These are phyloP conservation scores for Nadsonia starkeyi-henricii DNA, from an alignment of 1,139 yeast genomes.

Conservation along the genomic window DNA sequence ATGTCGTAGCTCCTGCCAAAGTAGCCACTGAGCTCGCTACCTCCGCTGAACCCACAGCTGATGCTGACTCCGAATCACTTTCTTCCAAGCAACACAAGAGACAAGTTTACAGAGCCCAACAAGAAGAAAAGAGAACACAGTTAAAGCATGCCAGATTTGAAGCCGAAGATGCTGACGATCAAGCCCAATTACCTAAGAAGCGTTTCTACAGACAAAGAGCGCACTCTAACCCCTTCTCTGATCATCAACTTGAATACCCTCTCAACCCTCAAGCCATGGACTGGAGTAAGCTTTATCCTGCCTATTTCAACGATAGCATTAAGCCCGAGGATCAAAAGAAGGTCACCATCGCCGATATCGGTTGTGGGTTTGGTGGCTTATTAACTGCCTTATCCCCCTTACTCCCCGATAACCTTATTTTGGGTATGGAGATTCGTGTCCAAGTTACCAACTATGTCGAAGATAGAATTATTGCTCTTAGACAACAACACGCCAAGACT, in stretches of 20 bases:
- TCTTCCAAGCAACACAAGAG: constrained; percentile 17
- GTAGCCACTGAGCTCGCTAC: background rate
- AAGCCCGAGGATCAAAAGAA: constrained; percentile 24
- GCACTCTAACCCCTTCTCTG: constrained; percentile 94
- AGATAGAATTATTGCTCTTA: constrained; percentile 80
- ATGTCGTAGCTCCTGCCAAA: background rate
- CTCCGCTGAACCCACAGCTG: background rate
- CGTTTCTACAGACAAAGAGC: constrained; percentile 92
- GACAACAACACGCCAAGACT: constrained; percentile 35
- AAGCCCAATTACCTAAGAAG: constrained; percentile 33
- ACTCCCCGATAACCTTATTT: constrained; percentile 56
- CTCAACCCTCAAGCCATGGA: constrained; percentile 68
- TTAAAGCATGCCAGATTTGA: constrained; percentile 23
- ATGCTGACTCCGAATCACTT: background rate
- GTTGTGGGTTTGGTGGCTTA: constrained; percentile 97
- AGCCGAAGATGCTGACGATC: constrained; percentile 13
- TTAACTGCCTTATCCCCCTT: constrained; percentile 65
- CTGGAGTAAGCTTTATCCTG: constrained; percentile 70
- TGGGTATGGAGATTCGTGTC: constrained; percentile 95
- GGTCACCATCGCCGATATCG: constrained; percentile 90
- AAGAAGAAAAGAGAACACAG: constrained; percentile 25
- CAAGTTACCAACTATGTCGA: constrained; percentile 96
- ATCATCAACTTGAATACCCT: constrained; percentile 86
- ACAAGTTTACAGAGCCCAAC: constrained; percentile 26
- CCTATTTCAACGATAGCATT: constrained; percentile 11